Conservation (phyloP, 2,329 filamentous ascomycete genomes). For the Hawksworthiomyces lignivorus region DNA sequence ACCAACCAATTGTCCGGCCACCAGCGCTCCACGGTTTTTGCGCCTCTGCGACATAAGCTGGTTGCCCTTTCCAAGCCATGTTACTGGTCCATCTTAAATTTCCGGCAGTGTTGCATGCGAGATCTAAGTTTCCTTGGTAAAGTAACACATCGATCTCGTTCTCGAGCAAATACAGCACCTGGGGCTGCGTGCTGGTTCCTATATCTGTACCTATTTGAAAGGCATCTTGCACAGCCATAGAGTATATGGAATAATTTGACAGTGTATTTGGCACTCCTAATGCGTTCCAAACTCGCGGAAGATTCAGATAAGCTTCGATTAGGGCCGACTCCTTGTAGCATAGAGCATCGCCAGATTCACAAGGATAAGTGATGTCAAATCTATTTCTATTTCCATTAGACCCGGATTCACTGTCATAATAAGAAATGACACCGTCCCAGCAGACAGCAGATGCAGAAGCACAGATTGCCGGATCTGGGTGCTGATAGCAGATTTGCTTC, state of each 20-base stretch:
- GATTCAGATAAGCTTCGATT: slow-evolving; percentile 49
- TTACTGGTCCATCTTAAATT: slow-evolving; percentile 29
- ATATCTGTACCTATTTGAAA: slow-evolving; percentile 43
- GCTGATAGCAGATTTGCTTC: slow-evolving; percentile 45
- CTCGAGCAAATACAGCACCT: slow-evolving; percentile 16
- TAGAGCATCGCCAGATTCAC: neutral
- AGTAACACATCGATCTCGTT: slow-evolving; percentile 13
- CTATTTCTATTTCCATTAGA: slow-evolving; percentile 15
- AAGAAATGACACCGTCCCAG: slow-evolving; percentile 39
- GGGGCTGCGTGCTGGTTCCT: slow-evolving; percentile 33
- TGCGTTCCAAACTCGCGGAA: slow-evolving; percentile 42
- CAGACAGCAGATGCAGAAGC: slow-evolving; percentile 48
- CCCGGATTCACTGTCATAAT: slow-evolving; percentile 41
- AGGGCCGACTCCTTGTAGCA: slow-evolving; percentile 56
- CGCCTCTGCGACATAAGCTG: slow-evolving; percentile 29
- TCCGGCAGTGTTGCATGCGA: slow-evolving; percentile 16
- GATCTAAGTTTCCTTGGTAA: slow-evolving; percentile 14
- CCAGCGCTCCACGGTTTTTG: slow-evolving; percentile 7
- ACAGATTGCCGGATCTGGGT: slow-evolving; percentile 44
- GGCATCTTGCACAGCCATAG: slow-evolving; percentile 32
- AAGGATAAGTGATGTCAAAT: slow-evolving; percentile 7
- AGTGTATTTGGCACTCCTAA: slow-evolving; percentile 40
- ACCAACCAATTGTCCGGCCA: slow-evolving; percentile 1
- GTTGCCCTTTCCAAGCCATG: slow-evolving; percentile 36
- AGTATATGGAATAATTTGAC: slow-evolving; percentile 44